phyloP scores from a whole-genome alignment of 257 asterid species.

The Solanum medicagineum region DNA sequence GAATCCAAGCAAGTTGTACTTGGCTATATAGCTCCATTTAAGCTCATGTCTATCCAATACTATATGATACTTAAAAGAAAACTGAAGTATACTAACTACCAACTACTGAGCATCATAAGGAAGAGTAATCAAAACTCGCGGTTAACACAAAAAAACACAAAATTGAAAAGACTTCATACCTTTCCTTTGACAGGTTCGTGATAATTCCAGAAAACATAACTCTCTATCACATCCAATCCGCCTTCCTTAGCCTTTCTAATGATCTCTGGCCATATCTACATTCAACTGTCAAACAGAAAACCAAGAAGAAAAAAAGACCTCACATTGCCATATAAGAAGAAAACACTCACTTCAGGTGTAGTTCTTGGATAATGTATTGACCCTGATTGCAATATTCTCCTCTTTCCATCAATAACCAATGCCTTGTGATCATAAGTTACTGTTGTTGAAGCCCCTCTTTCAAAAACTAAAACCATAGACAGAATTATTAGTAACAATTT shows the following conservation, averaged over 20 bases:
- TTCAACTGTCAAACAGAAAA: background rate
- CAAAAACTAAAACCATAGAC: constrained; percentile 14
- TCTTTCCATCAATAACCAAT: constrained; percentile 57
- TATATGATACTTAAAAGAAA: background rate
- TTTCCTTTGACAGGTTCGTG: constrained; percentile 70
- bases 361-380: constrained; percentile 77
- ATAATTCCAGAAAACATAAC: constrained; percentile 75
- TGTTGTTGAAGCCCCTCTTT: constrained; percentile 23
- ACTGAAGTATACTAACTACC: background rate
- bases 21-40: background rate
- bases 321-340: background rate
- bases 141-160: background rate
- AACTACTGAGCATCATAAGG: background rate
- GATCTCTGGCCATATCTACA: constrained; percentile 65
- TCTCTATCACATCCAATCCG: constrained; percentile 81
- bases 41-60: background rate
- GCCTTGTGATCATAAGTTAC: constrained; percentile 65
- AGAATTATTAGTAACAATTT: constrained; percentile 15
- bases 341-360: constrained; percentile 59
- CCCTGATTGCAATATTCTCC: constrained; percentile 71
- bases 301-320: background rate
- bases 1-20: background rate
- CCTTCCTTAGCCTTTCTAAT: constrained; percentile 69
- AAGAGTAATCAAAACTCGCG: background rate
- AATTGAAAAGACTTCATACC: constrained; percentile 16